phyloP scores from a whole-genome alignment of 257 asterid genomes.

The Fraxinus pennsylvanica region DNA sequence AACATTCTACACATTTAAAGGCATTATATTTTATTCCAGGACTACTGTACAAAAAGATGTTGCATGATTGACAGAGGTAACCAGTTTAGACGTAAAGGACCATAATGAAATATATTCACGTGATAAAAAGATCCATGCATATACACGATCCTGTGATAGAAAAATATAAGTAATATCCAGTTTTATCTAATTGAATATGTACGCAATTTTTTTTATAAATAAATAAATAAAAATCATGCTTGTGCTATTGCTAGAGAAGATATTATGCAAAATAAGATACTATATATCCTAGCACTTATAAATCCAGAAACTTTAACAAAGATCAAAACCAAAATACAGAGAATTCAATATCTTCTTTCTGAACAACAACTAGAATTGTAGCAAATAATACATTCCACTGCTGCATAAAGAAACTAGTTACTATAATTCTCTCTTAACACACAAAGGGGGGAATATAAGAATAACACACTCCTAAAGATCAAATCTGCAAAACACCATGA shows the following conservation, averaged over 20 bases:
- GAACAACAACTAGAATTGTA: neutral
- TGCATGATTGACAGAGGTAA: neutral
- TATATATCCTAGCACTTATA: neutral
- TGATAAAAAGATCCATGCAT: neutral
- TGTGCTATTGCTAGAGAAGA: neutral
- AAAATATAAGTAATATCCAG: neutral
- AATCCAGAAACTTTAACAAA: neutral
- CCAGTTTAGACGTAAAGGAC: neutral
- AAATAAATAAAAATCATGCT: neutral
- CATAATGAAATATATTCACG: neutral
- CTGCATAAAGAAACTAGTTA: constrained; percentile 24
- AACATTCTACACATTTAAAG: neutral
- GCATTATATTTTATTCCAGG: neutral
- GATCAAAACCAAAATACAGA: neutral
- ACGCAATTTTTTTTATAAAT: neutral
- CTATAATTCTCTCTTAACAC: neutral
- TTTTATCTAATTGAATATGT: neutral
- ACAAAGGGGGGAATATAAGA: neutral
- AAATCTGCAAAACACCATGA: neutral
- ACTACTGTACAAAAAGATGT: neutral
- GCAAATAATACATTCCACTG: constrained; percentile 1
- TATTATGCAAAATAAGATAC: neutral
- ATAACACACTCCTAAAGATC: constrained; percentile 7
- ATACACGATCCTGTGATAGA: neutral
- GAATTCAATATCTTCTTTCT: neutral